A percentile compares a stretch with the other conserved stretches of the same genome.
Evolutionary conservation across 2,329 filamentous ascomycete species (phyloP).

Genomic region (Seiridium cupressi): DNA sequence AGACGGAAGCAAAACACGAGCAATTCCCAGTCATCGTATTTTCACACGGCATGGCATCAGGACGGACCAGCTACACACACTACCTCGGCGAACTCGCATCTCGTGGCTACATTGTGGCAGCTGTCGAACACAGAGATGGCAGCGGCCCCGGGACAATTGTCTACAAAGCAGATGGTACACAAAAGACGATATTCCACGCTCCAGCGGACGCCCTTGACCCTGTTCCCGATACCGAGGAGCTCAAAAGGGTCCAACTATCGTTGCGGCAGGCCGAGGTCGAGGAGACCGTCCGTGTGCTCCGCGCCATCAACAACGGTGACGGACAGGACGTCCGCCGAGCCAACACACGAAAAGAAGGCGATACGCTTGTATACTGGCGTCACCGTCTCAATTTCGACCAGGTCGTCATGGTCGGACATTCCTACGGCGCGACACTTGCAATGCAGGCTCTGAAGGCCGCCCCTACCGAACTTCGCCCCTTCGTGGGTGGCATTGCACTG

Average conservation of each 20-base stretch:
- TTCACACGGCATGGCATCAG: constrained; percentile 50
- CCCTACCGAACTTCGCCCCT: constrained; percentile 38
- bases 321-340: constrained; percentile 29
- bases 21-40: constrained; percentile 43
- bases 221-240: constrained; percentile 34
- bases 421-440: constrained; percentile 64
- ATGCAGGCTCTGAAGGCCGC: constrained; percentile 57
- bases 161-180: constrained; percentile 25
- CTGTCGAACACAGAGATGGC: constrained; percentile 52
- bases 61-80: constrained; percentile 50
- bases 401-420: constrained; percentile 61
- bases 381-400: constrained; percentile 52
- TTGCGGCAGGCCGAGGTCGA: constrained; percentile 51
- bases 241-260: constrained; percentile 46
- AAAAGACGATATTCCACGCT: constrained; percentile 29
- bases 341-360: constrained; percentile 48
- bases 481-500: constrained; percentile 58
- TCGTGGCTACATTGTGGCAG: constrained; percentile 46
- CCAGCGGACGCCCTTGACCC: constrained; percentile 9
- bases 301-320: constrained; percentile 36
- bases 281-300: constrained; percentile 39
- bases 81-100: constrained; percentile 49
- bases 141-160: constrained; percentile 46
- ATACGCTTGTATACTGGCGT: constrained; percentile 46
- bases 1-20: constrained; percentile 18